phyloP scores from a whole-genome alignment of 2,329 filamentous ascomycete species.

The Claviceps maximensis region DNA sequence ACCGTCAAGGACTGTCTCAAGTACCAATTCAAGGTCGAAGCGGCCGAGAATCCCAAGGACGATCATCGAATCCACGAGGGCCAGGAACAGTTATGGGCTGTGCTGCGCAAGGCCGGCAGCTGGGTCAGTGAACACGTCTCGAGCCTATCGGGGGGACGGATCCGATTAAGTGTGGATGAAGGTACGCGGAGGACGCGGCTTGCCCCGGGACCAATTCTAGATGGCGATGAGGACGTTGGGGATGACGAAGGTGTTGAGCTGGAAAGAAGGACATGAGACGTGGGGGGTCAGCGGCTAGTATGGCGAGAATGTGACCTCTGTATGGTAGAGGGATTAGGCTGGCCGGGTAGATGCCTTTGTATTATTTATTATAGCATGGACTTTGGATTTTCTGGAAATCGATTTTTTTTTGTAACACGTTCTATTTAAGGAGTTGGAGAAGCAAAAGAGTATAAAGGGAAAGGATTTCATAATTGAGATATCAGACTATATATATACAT shows the following conservation, averaged over 20 bases:
- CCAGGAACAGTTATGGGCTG: conserved; percentile 53
- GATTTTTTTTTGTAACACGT: too few relatives aligned
- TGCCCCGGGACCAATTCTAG: conserved; percentile 18
- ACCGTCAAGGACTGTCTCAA: conserved; percentile 96
- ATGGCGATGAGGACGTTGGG: conserved; percentile 27
- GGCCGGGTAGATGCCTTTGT: too few relatives aligned
- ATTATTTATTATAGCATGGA: too few relatives aligned
- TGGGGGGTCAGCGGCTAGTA: too few relatives aligned
- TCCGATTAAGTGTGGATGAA: conserved; percentile 35
- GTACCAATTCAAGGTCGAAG: conserved; percentile 94
- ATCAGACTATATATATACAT: too few relatives aligned
- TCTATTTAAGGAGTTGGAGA: too few relatives aligned
- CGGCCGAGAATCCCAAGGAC: conserved; percentile 58
- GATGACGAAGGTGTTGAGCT: conserved; percentile 32
- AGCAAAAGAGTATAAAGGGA: too few relatives aligned
- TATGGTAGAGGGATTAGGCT: too few relatives aligned
- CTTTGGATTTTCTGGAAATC: too few relatives aligned
- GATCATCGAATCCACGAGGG: conserved; percentile 41
- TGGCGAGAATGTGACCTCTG: background rate
- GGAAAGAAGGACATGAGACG: conserved; percentile 20
- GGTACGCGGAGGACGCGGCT: conserved; percentile 32
- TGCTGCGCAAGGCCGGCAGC: conserved; percentile 36
- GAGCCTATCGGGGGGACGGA: conserved; percentile 40
- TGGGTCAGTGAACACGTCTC: conserved; percentile 48
- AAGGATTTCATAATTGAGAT: too few relatives aligned